Evolutionary conservation across 1,284 basidiomycete species (phyloP), one percentile per base, ranked within the genome.

Genomic region (Lentinula novae-zelandiae): DNA sequence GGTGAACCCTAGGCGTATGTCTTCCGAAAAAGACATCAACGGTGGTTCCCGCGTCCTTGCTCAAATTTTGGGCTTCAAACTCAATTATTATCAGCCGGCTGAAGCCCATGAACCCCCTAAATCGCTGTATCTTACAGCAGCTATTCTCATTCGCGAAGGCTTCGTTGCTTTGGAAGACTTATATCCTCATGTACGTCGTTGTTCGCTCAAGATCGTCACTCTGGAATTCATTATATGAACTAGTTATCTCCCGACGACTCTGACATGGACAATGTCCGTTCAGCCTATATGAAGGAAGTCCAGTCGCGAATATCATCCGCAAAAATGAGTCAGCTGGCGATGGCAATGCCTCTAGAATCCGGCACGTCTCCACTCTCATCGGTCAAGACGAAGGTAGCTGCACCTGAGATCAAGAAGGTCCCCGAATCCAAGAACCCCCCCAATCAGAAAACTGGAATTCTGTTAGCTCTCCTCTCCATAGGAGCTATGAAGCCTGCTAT

Each of bases 21-120:
- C 38, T 17, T 65, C 59, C 9, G 22, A 17, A 27, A 27, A 27
- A 39, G 61, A 66, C 17, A 58, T 62, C 34, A 61, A 67, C 40
- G 69, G 68, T 57, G 74, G 81, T 64, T 72, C 90, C 67, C 75
- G 86, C 53, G 89, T 95, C 13, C 78, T 96, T 64, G 91, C 93
- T 8, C 94, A 98, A 73, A 89, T 98, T 1, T 78, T 99, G 12
- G 96, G 96, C 20, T 98, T 98, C 82, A 98, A 99, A 72, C 97
- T 97, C 69, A 81, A 82, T 9, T 88, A 91, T 73, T 98, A 96
- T 74, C 89, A 94, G 8, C 63, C 54, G 46, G 39, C 36, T 64
- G 62, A 71, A 65, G 72, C 61, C 39, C 17, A 33, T 55, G 83
- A 90, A 75, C 65, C 75, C 48, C 92, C 94, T 0, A 85, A 83